phyloP scores from a whole-genome alignment of 208 protist genomes.

The Leishmania tropica region DNA sequence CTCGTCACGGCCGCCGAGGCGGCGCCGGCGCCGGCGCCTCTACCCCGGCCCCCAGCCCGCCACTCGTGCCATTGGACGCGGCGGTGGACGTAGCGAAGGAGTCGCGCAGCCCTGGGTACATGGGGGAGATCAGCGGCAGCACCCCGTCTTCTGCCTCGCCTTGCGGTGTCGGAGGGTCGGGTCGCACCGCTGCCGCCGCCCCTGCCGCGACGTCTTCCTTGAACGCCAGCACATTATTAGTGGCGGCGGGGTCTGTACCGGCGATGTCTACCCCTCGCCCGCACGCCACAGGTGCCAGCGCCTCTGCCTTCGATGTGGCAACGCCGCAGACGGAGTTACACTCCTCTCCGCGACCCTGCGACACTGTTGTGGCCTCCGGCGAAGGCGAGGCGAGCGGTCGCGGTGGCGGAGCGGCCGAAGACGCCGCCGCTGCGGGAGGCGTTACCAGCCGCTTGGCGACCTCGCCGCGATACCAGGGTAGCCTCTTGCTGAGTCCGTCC shows the following conservation, averaged over 20 bases:
- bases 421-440: neutral
- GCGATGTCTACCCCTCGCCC: neutral
- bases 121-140: neutral
- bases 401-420: neutral
- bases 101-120: neutral
- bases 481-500: constrained; percentile 30
- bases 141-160: neutral
- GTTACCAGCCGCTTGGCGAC: constrained; percentile 1
- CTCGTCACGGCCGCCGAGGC: neutral
- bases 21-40: neutral
- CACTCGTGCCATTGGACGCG: neutral
- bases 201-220: neutral
- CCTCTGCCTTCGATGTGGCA: constrained; percentile 1
- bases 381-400: neutral
- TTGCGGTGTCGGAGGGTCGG: neutral
- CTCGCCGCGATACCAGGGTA: neutral
- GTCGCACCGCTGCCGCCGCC: neutral
- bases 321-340: constrained; percentile 17
- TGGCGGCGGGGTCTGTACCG: neutral
- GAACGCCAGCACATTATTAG: neutral
- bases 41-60: neutral
- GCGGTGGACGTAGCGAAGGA: neutral
- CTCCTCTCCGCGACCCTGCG: constrained; percentile 17
- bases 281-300: constrained; percentile 8
- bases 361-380: neutral